Conservation (phyloP, 352 stramenopile species). For the Pythium brachiatum region DNA sequence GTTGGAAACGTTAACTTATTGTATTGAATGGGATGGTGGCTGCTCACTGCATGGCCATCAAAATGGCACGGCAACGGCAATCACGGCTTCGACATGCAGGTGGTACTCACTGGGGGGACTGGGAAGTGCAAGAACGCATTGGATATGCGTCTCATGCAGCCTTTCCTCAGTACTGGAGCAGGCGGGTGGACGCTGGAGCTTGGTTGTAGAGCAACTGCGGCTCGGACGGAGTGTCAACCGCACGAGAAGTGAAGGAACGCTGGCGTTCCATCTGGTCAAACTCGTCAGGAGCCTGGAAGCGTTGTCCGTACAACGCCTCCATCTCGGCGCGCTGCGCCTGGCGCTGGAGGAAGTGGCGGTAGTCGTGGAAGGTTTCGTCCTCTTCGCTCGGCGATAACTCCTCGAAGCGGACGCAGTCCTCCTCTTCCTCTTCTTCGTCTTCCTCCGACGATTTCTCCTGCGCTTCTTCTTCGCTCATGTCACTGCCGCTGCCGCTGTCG, state of each 20-base stretch:
- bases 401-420: not conserved
- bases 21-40: constrained; percentile 13
- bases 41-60: not conserved
- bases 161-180: not conserved
- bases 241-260: not conserved
- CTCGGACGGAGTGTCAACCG: not conserved
- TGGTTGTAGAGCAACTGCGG: not conserved
- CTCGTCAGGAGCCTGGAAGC: not conserved
- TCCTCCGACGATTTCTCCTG: not conserved
- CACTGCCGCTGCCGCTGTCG: not conserved
- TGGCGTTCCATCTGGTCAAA: not conserved
- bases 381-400: not conserved
- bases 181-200: not conserved
- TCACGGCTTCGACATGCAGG: not conserved
- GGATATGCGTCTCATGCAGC: not conserved
- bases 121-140: not conserved
- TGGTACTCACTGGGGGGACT: not conserved
- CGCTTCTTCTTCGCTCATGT: not conserved
- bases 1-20: constrained; percentile 17
- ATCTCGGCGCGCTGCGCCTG: not conserved
- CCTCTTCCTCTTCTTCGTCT: not conserved
- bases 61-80: constrained; percentile 1
- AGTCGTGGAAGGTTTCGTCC: not conserved
- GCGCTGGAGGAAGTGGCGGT: constrained; percentile 1
- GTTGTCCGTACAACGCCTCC: not conserved